phyloP scores from a whole-genome alignment of 441 rosid species.

The Pelargonium citronellum region DNA sequence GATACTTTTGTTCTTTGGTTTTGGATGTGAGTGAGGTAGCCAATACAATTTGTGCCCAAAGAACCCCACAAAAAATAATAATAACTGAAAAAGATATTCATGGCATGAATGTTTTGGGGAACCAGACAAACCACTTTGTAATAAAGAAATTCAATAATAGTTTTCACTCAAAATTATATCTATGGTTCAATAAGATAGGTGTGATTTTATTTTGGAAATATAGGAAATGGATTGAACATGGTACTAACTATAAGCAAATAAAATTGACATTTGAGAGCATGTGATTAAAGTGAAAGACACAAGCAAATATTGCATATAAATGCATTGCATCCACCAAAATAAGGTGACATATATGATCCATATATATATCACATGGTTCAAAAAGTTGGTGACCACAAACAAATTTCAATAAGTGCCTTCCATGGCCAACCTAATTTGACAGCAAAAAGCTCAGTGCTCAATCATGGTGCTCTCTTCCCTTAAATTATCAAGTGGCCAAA shows the following conservation, averaged over 20 bases:
- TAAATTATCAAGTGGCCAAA: background rate
- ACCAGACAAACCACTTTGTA: background rate
- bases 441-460: constrained; percentile 1
- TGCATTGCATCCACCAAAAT: background rate
- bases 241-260: too few relatives aligned
- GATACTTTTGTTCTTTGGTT: constrained; percentile 3
- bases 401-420: background rate
- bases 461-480: background rate
- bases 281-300: background rate
- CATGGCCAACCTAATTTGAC: constrained; percentile 2
- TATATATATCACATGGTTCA: background rate
- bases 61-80: background rate
- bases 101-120: background rate
- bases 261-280: too few relatives aligned
- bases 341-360: background rate
- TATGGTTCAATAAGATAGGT: background rate
- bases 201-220: background rate
- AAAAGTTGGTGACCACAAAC: background rate
- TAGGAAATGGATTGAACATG: too few relatives aligned
- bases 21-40: constrained; percentile 6
- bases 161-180: too few relatives aligned
- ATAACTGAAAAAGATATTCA: background rate
- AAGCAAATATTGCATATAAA: background rate
- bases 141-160: too few relatives aligned
- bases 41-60: background rate